phyloP scores from a whole-genome alignment of 2,329 filamentous ascomycete genomes.

The Curvularia verruculosa region DNA sequence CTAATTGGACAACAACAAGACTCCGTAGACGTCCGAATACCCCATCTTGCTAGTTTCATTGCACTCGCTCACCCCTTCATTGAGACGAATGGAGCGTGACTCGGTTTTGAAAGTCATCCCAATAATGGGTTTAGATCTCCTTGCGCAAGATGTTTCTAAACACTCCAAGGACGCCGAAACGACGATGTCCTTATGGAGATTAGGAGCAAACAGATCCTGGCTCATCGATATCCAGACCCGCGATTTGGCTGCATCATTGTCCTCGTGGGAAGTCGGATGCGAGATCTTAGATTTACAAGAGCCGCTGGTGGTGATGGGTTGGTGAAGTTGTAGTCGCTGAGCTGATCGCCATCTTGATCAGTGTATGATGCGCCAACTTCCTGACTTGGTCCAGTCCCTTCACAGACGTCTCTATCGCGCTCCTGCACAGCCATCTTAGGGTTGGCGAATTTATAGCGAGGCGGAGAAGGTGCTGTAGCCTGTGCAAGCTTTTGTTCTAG shows the following conservation, averaged over 20 bases:
- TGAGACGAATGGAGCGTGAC: background rate
- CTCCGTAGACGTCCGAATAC: background rate
- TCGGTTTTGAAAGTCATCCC: background rate
- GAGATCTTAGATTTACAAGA: conserved; percentile 11
- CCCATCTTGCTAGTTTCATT: background rate
- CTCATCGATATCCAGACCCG: background rate
- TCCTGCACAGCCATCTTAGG: background rate
- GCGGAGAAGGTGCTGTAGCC: background rate
- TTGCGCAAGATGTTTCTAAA: background rate
- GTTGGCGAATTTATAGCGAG: background rate
- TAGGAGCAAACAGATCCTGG: background rate
- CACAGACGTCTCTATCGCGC: background rate
- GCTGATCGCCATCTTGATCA: background rate
- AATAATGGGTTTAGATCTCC: background rate
- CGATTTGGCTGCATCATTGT: conserved; percentile 3
- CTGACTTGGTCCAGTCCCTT: background rate
- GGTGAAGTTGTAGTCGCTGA: conserved; percentile 4
- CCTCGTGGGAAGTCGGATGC: conserved; percentile 14
- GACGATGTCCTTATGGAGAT: no score
- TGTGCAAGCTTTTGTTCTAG: conserved; percentile 16
- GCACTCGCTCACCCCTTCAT: background rate
- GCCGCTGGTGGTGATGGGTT: conserved; percentile 11
- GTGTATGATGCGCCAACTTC: background rate
- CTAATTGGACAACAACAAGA: background rate
- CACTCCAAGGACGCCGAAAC: background rate